Base-by-base conservation (phyloP, 192 early-diverging fungal genomes). In the Backusella mclennaniae region DNA sequence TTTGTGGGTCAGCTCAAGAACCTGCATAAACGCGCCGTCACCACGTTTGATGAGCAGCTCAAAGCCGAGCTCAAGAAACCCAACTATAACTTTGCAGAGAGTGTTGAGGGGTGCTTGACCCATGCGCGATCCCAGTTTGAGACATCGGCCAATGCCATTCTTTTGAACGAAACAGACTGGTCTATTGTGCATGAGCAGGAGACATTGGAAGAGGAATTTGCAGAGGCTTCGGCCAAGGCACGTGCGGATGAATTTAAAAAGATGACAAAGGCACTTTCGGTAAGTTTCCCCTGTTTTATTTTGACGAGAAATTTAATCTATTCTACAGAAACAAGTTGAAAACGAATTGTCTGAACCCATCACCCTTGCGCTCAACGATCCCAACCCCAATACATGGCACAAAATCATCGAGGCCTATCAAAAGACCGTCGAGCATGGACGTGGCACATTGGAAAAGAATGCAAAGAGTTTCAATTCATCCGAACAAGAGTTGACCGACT, bases 1-100 rank as follows among this genome's bases (percentile, higher is more conserved):
- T 97, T 91, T 76, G 79, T 96, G 46, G 92, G 92, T 53, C 98
- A 98, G 81, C 84, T 99, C 7, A 90, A 93, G 73, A 99, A 98
- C 76, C 80, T 96, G 19, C 87, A 92, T 83, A 93, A 96, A 73
- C 85, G 85, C 68, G 90, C 92, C 0, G 81, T 95, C 1, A 85
- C 78, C 7, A 74, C 85, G 41, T 99, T 98, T 77, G 86, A 91
- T 0, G 77, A 73, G 19, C 29, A 36, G 7, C 71, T 77, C n/a
- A 77, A 76, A 56, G 67, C 68, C 2, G 72, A 80, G n/a, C 35
- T 83, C 3, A 80, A 77, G 39, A 35, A 72, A 14, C 73, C 77
- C 31, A 49, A 52, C 5, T 83, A 85, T 35, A 89, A 91, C 53
- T 96, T 99, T 83, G 87, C 89, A 9, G 80, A 70, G 15, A 90